Base-by-base conservation (phyloP, 345 rosid genomes). In the Sisymbrium irio region DNA sequence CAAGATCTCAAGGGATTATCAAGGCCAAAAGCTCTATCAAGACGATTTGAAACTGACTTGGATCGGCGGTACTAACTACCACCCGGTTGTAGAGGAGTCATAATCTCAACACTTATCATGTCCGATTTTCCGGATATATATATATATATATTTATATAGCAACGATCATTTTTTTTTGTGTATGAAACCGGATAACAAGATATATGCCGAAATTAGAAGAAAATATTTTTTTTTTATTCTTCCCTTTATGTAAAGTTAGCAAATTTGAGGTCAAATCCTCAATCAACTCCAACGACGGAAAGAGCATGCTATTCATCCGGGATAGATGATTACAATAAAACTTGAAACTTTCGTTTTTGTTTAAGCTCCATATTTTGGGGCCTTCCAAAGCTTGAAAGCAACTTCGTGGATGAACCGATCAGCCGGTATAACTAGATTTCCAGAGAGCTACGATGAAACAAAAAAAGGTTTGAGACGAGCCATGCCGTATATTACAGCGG, bases 301-400 rank as follows among this genome's bases (percentile, higher is more conserved):
- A 59, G 37, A 30, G 33, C 6, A 25, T 32, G 55, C 27, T 6
- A 54, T 42, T 33, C 33, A 17, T 57, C 35, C 22, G 20, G 3
- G 18, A 59, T 17, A 45, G 54, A 73, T 25, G 22, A 55, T 55
- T 46, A 65, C 59, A 64, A 56, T 22, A 44, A 74, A 59, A 8
- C 46, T 53, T 45, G 39, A 35, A 40, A 30, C 3, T 22, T 51
- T 54, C 37, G 0, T 27, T 22, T 82, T 57, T 41, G 57, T 50
- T 78, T 73, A 95, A 6, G 99, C 97, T 68, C 99, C 99, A 72
- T 95, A 95, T 74, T 92, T 95, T n/a, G 99, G 97, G 37, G 97
- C 97, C 79, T 92, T 92, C 99, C 97, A 95, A 18, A 88, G 92
- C 82, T 95, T 95, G 77, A 95, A 95, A 22, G 99, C 99, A 36